Evolutionary conservation across 2,329 filamentous ascomycete species (phyloP).

Genomic region (Sarocladium oryzae): DNA sequence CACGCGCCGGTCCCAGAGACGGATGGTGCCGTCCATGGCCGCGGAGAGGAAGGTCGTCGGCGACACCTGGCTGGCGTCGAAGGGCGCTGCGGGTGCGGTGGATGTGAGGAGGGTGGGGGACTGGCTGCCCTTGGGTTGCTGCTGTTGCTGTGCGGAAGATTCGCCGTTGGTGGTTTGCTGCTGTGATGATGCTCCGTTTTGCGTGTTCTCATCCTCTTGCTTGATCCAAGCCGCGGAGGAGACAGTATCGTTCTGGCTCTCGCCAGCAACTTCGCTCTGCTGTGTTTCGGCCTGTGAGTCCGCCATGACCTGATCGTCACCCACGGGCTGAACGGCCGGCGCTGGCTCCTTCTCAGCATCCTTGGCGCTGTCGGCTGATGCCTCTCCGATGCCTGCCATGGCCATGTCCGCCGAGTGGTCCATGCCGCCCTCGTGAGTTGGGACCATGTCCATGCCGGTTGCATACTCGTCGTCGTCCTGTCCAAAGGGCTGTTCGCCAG

Average conservation of each 20-base stretch:
- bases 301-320: constrained; percentile 26
- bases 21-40: constrained; percentile 77
- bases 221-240: constrained; percentile 3
- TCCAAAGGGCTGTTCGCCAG: constrained; percentile 57
- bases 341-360: constrained; percentile 15
- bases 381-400: constrained; percentile 27
- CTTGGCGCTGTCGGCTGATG: constrained; percentile 6
- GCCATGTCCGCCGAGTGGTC: constrained; percentile 37
- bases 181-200: constrained; percentile 10
- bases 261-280: constrained; percentile 3
- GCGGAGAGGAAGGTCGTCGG: constrained; percentile 83
- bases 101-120: constrained; percentile 26
- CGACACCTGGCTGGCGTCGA: constrained; percentile 53
- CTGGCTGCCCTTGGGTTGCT: not conserved
- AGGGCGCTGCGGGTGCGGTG: constrained; percentile 30
- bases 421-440: constrained; percentile 34
- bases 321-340: constrained; percentile 19
- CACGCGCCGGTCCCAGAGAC: constrained; percentile 87
- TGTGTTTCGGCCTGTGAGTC: not conserved
- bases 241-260: not conserved
- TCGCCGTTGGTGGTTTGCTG: not conserved
- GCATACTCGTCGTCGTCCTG: constrained; percentile 83
- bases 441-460: constrained; percentile 57
- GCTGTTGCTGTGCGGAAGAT: not conserved
- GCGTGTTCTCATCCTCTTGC: constrained; percentile 10